Conservation (phyloP, 2,329 filamentous ascomycete species). For the Diplocarpon rosae region DNA sequence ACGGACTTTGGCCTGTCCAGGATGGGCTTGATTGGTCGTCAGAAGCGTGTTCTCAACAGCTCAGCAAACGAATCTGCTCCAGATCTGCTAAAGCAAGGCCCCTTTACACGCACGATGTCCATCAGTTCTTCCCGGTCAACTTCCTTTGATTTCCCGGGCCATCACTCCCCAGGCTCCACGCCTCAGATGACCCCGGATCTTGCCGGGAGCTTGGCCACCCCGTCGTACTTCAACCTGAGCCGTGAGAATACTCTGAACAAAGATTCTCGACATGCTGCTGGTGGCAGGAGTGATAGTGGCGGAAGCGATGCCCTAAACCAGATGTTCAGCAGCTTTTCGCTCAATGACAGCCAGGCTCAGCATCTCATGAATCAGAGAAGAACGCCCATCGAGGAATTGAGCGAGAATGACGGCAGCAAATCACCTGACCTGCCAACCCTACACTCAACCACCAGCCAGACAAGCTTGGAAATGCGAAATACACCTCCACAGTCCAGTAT, state of each 20-base stretch:
- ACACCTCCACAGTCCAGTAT: slow-evolving; percentile 55
- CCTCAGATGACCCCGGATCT: slow-evolving; percentile 78
- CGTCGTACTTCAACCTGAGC: slow-evolving; percentile 83
- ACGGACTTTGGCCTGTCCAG: slow-evolving; percentile 95
- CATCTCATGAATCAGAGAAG: slow-evolving; percentile 31
- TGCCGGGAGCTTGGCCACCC: slow-evolving; percentile 57
- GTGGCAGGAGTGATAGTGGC: slow-evolving; percentile 77
- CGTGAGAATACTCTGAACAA: slow-evolving; percentile 44
- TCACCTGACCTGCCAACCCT: slow-evolving; percentile 68
- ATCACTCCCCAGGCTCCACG: slow-evolving; percentile 71
- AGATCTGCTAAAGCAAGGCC: slow-evolving; percentile 83
- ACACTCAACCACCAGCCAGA: slow-evolving; percentile 36
- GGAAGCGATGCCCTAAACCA: slow-evolving; percentile 76
- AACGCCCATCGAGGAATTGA: slow-evolving; percentile 63
- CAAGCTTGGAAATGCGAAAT: slow-evolving; percentile 38
- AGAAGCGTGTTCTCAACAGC: slow-evolving; percentile 82
- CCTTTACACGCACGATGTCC: slow-evolving; percentile 77
- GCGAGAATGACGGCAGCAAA: slow-evolving; percentile 56
- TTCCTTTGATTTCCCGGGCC: slow-evolving; percentile 77
- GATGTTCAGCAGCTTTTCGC: slow-evolving; percentile 71
- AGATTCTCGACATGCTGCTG: slow-evolving; percentile 59
- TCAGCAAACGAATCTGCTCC: slow-evolving; percentile 72
- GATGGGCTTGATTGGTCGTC: slow-evolving; percentile 92
- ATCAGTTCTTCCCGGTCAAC: slow-evolving; percentile 84
- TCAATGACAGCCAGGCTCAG: slow-evolving; percentile 46